Evolutionary conservation across 2,329 filamentous ascomycete genomes (phyloP).

Genomic region (Cercospora sp.): DNA sequence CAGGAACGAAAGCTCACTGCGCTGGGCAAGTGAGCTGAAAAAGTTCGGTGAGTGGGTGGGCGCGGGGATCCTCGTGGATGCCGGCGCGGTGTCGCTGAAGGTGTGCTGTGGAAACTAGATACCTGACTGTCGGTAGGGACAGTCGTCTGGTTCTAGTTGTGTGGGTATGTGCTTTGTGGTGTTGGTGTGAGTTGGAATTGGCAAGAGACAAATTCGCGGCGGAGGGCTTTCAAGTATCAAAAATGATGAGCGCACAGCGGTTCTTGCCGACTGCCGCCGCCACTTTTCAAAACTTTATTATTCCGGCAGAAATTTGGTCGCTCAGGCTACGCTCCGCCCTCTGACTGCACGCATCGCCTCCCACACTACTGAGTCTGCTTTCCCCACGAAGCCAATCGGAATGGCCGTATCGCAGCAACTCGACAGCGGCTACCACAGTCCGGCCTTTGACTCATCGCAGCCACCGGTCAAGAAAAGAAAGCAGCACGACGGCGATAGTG

Average conservation of each 20-base stretch:
- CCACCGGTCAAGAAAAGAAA: slow-evolving; percentile 26
- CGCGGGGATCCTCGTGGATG: slow-evolving; percentile 43
- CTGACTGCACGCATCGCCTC: slow-evolving; percentile 1
- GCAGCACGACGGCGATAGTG: slow-evolving; percentile 12
- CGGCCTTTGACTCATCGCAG: slow-evolving; percentile 19
- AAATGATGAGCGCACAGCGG: slow-evolving; percentile 4
- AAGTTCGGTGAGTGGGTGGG: slow-evolving; percentile 41
- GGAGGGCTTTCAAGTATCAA: slow-evolving; percentile 3
- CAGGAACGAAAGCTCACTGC: slow-evolving; percentile 58
- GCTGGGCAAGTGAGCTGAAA: slow-evolving; percentile 67
- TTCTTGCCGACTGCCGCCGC: slow-evolving; percentile 5
- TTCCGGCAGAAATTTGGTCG: slow-evolving; percentile 1
- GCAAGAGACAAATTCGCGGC: slow-evolving; percentile 14
- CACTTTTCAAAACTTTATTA: slow-evolving; percentile 10
- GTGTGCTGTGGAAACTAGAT: slow-evolving; percentile 46
- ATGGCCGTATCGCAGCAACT: slow-evolving; percentile 20
- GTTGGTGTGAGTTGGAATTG: slow-evolving; percentile 28
- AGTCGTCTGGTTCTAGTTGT: slow-evolving; percentile 46
- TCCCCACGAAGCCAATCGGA: slow-evolving; percentile 4
- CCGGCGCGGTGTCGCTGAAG: slow-evolving; percentile 41
- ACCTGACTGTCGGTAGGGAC: slow-evolving; percentile 49
- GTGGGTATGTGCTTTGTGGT: slow-evolving; percentile 17
- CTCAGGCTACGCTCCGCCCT: not conserved
- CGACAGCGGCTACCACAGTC: slow-evolving; percentile 15
- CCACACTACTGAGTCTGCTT: not conserved